These are phyloP conservation scores for Backusella luteola DNA, from an alignment of 192 early-diverging fungal genomes.

Conservation along the genomic window DNA sequence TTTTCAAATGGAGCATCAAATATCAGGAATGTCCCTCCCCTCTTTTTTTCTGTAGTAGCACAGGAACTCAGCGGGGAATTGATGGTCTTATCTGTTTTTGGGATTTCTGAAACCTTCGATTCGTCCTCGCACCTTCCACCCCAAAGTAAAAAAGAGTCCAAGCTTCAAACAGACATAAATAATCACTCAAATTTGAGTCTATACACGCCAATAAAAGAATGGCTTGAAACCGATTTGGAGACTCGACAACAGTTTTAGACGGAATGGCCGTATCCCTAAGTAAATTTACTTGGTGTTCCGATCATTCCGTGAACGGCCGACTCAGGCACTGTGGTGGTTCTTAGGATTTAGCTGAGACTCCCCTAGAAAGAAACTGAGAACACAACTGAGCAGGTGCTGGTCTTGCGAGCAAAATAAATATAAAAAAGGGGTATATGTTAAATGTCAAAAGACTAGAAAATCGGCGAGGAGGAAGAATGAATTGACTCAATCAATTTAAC, in stretches of 20 bases:
- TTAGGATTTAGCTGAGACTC: not conserved
- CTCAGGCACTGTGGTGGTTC: not conserved
- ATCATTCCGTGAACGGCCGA: conserved; percentile 27
- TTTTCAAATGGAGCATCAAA: conserved; percentile 9
- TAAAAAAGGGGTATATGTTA: not conserved
- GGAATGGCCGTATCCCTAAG: conserved; percentile 3
- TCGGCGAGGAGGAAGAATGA: not conserved
- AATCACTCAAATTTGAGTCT: not conserved
- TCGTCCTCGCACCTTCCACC: not conserved
- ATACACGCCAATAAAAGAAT: not conserved
- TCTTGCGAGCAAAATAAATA: not conserved
- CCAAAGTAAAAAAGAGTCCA: not conserved
- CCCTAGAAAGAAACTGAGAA: not conserved
- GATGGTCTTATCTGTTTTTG: not conserved
- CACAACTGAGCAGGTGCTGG: not conserved
- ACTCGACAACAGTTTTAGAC: not conserved
- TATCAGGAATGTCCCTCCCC: not conserved
- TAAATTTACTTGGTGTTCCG: conserved; percentile 11
- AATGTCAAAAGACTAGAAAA: not conserved
- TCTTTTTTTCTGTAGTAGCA: conserved; percentile 7
- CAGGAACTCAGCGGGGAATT: conserved; percentile 9
- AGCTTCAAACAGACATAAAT: not conserved
- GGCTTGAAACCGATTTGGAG: not conserved
- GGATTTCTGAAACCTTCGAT: conserved; percentile 10
- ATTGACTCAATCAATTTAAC: not conserved